These are phyloP conservation scores for Taiozyma sp. DNA, from an alignment of 1,139 yeast genomes.

Conservation along the genomic window DNA sequence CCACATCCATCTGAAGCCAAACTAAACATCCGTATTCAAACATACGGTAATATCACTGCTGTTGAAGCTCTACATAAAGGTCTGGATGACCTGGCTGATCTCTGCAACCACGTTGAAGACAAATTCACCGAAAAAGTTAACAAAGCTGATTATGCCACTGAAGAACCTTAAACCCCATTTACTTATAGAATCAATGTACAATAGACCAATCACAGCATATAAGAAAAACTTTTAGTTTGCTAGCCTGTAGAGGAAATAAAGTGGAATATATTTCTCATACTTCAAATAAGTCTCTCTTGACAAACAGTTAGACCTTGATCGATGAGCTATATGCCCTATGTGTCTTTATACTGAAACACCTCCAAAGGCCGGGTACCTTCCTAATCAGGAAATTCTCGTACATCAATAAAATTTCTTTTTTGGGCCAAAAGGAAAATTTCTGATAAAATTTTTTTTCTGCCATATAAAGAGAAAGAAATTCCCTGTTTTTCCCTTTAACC, in stretches of 20 bases:
- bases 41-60: conserved; percentile 85
- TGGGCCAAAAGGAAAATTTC: neutral
- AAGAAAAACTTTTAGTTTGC: neutral
- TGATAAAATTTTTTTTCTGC: neutral
- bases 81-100: conserved; percentile 72
- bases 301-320: no score
- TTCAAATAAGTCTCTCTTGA: no score
- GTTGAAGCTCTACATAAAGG: conserved; percentile 93
- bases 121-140: conserved; percentile 62
- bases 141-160: conserved; percentile 43
- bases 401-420: neutral
- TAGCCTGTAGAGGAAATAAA: neutral
- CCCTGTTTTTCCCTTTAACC: neutral
- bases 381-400: neutral
- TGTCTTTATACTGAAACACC: no score
- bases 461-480: neutral
- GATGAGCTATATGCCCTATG: no score
- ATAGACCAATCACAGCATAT: conserved; percentile 1
- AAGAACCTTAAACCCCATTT: conserved; percentile 32
- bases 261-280: no score
- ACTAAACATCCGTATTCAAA: conserved; percentile 87
- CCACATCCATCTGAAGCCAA: conserved; percentile 98
- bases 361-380: neutral
- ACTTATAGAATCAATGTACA: conserved; percentile 1
- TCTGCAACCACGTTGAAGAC: conserved; percentile 80